Evolutionary conservation across 2,329 filamentous ascomycete genomes (phyloP), one percentile per base, ranked within the genome.

Genomic region (Conoideocrella luteorostrata): DNA sequence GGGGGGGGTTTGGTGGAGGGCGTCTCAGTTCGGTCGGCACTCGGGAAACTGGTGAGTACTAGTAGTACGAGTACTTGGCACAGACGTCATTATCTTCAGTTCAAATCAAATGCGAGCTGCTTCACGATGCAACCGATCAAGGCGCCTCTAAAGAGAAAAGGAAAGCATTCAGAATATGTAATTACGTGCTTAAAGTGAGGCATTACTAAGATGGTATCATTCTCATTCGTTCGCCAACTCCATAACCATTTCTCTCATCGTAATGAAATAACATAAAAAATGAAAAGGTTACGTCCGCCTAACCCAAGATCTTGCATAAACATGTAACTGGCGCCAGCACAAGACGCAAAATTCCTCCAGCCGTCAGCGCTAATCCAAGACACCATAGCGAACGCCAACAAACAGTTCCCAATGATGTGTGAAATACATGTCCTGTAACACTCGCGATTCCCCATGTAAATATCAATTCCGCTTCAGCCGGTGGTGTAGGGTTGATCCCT

Each of bases 141-240:
- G n/a, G n/a, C n/a, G n/a, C n/a, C n/a, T n/a, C n/a, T 7, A 34
- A 34, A 34, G 15, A 6, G 15, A 18, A 13, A 34, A 34, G 6
- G n/a, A n/a, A n/a, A n/a, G n/a, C n/a, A 18, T 15, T 17, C 15
- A 34, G 32, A 15, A 18, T 24, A 26, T n/a, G 20, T 26, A 17
- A 22, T 15, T n/a, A n/a, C n/a, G n/a, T n/a, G n/a, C n/a, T n/a
- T n/a, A n/a, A n/a, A n/a, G n/a, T 13, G 33, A 17, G 13, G 13
- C 33, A 6, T 36, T 36, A 28, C 28, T 36, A 35, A 42, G 17
- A 36, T 42, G 30, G 17, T 35, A 36, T 42, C 40, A 42, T 42
- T 36, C 32, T 42, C 40, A 28, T 42, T 29, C 32, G 29, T 30
- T 41, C 39, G 37, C 37, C 20, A 30, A 41, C 15, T 45, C 38